Conservation (phyloP, 83 land plant species). For the Picea abies region DNA sequence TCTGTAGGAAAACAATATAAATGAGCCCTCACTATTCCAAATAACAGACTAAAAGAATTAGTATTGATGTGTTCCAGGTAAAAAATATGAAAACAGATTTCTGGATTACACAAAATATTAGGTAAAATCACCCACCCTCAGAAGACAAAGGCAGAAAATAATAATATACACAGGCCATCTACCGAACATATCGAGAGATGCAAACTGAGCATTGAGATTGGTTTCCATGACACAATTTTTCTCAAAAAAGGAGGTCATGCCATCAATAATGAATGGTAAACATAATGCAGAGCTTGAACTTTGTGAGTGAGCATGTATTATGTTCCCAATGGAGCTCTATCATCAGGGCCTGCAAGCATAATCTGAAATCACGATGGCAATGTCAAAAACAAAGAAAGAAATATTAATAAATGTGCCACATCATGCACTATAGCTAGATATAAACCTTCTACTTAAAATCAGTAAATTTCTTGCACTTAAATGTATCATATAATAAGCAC, state of each 20-base stretch:
- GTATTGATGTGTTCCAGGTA: not conserved
- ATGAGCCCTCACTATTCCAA: not conserved
- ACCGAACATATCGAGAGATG: not conserved
- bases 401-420: not conserved
- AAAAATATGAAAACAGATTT: not conserved
- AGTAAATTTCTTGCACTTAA: not conserved
- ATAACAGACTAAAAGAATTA: not conserved
- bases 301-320: not conserved
- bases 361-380: constrained; percentile 39
- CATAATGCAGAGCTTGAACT: not conserved
- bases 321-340: constrained; percentile 46
- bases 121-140: not conserved
- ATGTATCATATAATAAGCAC: not conserved
- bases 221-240: not conserved
- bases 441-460: not conserved
- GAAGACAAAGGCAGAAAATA: not conserved
- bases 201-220: not conserved
- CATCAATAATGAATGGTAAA: not conserved
- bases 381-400: constrained; percentile 4
- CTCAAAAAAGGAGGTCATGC: not conserved
- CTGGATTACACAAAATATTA: not conserved
- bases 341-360: constrained; percentile 81
- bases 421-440: constrained; percentile 7
- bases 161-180: not conserved
- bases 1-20: not conserved